A percentile compares a stretch with the other conserved stretches of the same genome.
Evolutionary conservation across 208 protist species (phyloP).

Genomic region (Crithidia mellificae): DNA sequence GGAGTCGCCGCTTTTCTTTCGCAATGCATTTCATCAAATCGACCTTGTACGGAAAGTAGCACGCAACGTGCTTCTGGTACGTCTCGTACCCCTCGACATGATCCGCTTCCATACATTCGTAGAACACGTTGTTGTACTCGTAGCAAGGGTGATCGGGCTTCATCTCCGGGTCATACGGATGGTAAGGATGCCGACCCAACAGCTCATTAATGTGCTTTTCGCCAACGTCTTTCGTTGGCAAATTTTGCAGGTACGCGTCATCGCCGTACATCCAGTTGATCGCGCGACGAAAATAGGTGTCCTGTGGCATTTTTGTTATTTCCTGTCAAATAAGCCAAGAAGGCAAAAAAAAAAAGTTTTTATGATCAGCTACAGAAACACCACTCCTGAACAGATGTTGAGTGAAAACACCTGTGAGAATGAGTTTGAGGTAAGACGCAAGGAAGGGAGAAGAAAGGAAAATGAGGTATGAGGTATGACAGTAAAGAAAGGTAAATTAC

Average conservation of each 20-base stretch:
- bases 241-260: conserved; percentile 68
- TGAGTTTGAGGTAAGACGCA: too few species aligned
- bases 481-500: too few species aligned
- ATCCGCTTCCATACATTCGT: conserved; percentile 78
- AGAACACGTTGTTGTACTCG: conserved; percentile 65
- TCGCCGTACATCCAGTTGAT: conserved; percentile 91
- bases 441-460: too few species aligned
- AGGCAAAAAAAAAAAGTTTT: too few species aligned
- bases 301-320: conserved; percentile 34
- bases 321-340: too few species aligned
- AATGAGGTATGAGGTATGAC: too few species aligned
- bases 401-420: too few species aligned
- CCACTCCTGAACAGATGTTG: too few species aligned
- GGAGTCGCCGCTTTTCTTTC: conserved; percentile 56
- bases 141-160: conserved; percentile 64
- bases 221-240: conserved; percentile 58
- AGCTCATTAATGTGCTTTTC: conserved; percentile 89
- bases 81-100: conserved; percentile 80
- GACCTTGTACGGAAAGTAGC: conserved; percentile 85
- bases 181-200: conserved; percentile 82
- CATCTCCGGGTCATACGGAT: conserved; percentile 83
- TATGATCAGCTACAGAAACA: too few species aligned
- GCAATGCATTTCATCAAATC: conserved; percentile 89
- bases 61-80: conserved; percentile 86
- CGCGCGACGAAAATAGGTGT: conserved; percentile 82